phyloP scores from a whole-genome alignment of 2,329 filamentous ascomycete genomes.

The Thelonectria discophora region DNA sequence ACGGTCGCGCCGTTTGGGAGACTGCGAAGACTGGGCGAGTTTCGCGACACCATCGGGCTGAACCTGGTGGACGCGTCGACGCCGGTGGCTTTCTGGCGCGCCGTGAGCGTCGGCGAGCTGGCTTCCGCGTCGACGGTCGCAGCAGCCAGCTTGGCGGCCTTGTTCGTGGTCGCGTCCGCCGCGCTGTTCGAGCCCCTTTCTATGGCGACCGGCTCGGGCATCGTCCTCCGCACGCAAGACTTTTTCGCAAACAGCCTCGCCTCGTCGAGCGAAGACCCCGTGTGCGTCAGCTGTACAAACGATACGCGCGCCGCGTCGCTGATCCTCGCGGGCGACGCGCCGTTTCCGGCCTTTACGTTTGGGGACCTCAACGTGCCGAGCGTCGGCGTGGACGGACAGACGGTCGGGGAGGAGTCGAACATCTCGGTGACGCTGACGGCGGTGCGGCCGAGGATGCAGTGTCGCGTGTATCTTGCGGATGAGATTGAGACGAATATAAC shows the following conservation, averaged over 20 bases:
- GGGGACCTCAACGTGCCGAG: constrained; percentile 43
- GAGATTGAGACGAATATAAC: constrained; percentile 41
- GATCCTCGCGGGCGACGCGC: constrained; percentile 47
- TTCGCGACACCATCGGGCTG: constrained; percentile 43
- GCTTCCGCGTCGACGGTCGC: constrained; percentile 41
- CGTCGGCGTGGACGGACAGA: constrained; percentile 31
- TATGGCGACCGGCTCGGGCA: constrained; percentile 31
- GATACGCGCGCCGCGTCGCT: constrained; percentile 47
- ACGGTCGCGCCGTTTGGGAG: constrained; percentile 47
- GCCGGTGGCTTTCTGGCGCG: constrained; percentile 40
- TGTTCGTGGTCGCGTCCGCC: constrained; percentile 46
- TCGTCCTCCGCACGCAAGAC: constrained; percentile 41
- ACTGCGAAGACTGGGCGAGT: constrained; percentile 41
- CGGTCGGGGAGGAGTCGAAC: constrained; percentile 18
- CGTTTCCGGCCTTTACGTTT: constrained; percentile 50
- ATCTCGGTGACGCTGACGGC: constrained; percentile 44
- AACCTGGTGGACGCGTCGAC: constrained; percentile 46
- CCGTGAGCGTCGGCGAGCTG: constrained; percentile 40
- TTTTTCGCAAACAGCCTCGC: constrained; percentile 44
- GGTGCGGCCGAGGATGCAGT: constrained; percentile 44
- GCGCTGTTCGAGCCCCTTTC: constrained; percentile 46
- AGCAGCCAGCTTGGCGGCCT: constrained; percentile 41
- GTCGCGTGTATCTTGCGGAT: constrained; percentile 31
- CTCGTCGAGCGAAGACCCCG: constrained; percentile 35
- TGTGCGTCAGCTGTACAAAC: constrained; percentile 38